Conservation (phyloP, 2,329 filamentous ascomycete species). For the Xylariales sp. region DNA sequence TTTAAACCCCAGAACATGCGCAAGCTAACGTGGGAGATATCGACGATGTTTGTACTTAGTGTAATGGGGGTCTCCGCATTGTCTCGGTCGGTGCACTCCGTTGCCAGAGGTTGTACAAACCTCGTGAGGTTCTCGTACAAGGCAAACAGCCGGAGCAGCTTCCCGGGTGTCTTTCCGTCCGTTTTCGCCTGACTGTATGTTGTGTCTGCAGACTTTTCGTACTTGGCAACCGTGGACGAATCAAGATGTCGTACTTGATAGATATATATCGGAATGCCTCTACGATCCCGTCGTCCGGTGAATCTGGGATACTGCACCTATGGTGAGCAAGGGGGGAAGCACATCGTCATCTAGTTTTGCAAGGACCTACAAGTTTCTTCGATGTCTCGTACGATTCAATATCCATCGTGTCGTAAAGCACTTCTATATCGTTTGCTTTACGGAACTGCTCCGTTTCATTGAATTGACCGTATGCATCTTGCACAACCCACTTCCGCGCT, state of each 20-base stretch:
- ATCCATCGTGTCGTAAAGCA: constrained; percentile 83
- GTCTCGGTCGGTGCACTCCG: constrained; percentile 66
- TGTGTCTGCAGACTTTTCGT: constrained; percentile 60
- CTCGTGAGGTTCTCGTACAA: constrained; percentile 89
- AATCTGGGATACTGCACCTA: constrained; percentile 80
- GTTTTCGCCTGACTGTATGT: constrained; percentile 54
- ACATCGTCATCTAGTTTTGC: not conserved
- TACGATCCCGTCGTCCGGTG: constrained; percentile 84
- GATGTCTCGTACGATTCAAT: constrained; percentile 78
- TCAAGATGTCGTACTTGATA: constrained; percentile 83
- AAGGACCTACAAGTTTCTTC: constrained; percentile 58
- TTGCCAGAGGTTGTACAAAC: constrained; percentile 82
- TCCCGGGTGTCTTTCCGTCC: constrained; percentile 63
- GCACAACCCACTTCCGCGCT: constrained; percentile 73
- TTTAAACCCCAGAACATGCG: constrained; percentile 97
- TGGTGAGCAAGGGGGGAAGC: constrained; percentile 1
- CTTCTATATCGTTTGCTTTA: constrained; percentile 69
- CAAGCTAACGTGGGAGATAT: constrained; percentile 80
- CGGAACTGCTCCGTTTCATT: constrained; percentile 86
- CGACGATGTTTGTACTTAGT: constrained; percentile 90
- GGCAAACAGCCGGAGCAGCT: constrained; percentile 81
- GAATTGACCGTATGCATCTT: constrained; percentile 79
- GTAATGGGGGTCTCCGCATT: constrained; percentile 81
- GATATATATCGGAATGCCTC: constrained; percentile 88
- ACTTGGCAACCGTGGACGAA: constrained; percentile 72